Percentiles rank a stretch among this genome's conserved stretches.
Evolutionary conservation across 169 alveolate species (phyloP).

Genomic region (Cryptosporidium canis): DNA sequence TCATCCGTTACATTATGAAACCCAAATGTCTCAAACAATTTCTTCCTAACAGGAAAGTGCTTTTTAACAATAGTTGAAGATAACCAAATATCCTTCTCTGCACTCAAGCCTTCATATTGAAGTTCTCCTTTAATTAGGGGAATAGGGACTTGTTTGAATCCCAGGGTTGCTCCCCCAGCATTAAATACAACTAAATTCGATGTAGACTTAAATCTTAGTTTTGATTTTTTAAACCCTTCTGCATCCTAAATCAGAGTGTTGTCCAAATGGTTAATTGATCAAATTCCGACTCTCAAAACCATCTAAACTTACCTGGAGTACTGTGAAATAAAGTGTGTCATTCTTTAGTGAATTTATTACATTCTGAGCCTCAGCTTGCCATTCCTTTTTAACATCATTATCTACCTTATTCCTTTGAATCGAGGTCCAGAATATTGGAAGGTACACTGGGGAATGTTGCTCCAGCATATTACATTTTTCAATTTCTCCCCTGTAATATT

Average conservation of each 20-base stretch:
- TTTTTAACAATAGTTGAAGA: conserved; percentile 68
- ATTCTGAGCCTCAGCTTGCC: conserved; percentile 21
- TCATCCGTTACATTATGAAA: conserved; percentile 32
- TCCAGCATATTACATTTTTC: conserved; percentile 1
- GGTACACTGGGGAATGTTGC: conserved; percentile 20
- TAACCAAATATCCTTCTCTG: conserved; percentile 47
- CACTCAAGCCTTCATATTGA: not conserved
- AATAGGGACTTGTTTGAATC: conserved; percentile 54
- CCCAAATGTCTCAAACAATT: conserved; percentile 24
- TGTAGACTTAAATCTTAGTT: conserved; percentile 20
- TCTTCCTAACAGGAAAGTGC: conserved; percentile 66
- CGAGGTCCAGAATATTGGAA: conserved; percentile 74
- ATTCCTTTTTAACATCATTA: not conserved
- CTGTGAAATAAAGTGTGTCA: conserved; percentile 48
- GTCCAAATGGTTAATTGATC: not conserved
- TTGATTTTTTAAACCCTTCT: conserved; percentile 60
- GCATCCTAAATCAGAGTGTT: conserved; percentile 63
- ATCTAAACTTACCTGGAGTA: conserved; percentile 60
- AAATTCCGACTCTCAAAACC: not conserved
- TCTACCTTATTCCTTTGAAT: conserved; percentile 55
- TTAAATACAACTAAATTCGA: conserved; percentile 53
- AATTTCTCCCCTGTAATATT: not conserved
- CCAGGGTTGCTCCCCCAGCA: conserved; percentile 70
- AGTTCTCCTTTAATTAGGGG: conserved; percentile 72
- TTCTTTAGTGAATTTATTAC: not conserved